Percentiles rank a stretch among this genome's conserved stretches.
Evolutionary conservation across 371 early-diverging fungal genomes (phyloP).

Genomic region (Umbelopsis sp.): DNA sequence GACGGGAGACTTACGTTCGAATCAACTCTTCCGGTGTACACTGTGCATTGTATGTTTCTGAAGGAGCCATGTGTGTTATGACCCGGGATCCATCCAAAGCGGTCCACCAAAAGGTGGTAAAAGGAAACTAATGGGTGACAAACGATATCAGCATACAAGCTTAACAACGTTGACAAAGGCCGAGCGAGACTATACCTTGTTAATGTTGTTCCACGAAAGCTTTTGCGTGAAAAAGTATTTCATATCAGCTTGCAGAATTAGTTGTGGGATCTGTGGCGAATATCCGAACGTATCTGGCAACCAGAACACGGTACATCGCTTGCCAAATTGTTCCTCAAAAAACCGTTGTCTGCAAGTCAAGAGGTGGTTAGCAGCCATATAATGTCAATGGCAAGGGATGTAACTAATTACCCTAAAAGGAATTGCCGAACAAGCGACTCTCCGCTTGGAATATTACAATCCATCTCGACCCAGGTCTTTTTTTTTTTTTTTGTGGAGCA

Average conservation of each 20-base stretch:
- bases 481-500: not conserved
- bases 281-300: conserved; percentile 89
- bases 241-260: conserved; percentile 73
- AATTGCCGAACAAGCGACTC: conserved; percentile 94
- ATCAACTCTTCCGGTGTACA: conserved; percentile 40
- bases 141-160: not conserved
- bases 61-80: conserved; percentile 42
- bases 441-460: conserved; percentile 93
- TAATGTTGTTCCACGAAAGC: conserved; percentile 95
- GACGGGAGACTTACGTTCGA: conserved; percentile 23
- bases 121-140: conserved; percentile 69
- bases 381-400: not conserved
- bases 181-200: conserved; percentile 56
- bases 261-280: conserved; percentile 75
- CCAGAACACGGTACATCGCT: conserved; percentile 85
- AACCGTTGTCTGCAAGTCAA: conserved; percentile 63
- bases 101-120: conserved; percentile 86
- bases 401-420: conserved; percentile 67
- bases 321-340: conserved; percentile 81
- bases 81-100: conserved; percentile 43
- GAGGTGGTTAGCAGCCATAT: too few species aligned
- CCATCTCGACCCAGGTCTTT: conserved; percentile 97
- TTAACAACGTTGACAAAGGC: not conserved
- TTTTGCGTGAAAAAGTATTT: conserved; percentile 97
- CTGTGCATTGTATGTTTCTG: conserved; percentile 42